Conservation (phyloP, 164 flowering plant species). For the Umbellularia californica region DNA sequence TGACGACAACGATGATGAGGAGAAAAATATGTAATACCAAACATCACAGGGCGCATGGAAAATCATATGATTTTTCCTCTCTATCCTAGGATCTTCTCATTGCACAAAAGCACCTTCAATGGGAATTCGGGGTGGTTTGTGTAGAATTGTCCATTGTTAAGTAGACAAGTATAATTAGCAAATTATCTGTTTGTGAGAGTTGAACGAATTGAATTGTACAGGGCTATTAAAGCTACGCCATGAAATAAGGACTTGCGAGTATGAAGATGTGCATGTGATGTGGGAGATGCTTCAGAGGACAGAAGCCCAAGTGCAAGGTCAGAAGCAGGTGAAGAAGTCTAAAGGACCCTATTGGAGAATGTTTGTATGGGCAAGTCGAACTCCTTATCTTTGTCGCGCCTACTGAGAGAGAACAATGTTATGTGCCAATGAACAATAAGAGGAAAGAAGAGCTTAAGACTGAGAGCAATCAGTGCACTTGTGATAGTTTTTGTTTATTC, state of each 20-base stretch:
- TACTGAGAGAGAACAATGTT: not conserved
- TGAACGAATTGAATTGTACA: not conserved
- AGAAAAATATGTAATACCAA: no score
- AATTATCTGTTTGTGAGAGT: no score
- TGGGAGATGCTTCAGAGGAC: constrained; percentile 49
- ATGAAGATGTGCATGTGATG: constrained; percentile 50
- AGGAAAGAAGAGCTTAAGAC: not conserved
- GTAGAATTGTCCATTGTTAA: not conserved
- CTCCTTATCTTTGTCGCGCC: not conserved
- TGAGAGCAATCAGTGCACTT: not conserved
- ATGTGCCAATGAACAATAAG: not conserved
- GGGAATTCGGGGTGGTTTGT: no score
- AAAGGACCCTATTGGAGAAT: constrained; percentile 24
- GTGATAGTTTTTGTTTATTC: not conserved
- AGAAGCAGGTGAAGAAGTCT: not conserved
- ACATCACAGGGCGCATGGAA: not conserved
- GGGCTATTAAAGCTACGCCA: constrained; percentile 39
- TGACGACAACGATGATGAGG: no score
- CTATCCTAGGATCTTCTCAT: not conserved
- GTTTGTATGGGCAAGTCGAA: constrained; percentile 3
- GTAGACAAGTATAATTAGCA: not conserved
- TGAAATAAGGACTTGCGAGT: constrained; percentile 45
- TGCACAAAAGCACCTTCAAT: not conserved
- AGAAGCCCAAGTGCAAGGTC: constrained; percentile 16
- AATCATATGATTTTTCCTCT: no score